Evolutionary conservation across 1,284 basidiomycete species (phyloP).

Genomic region (Lentinula novae-zelandiae): DNA sequence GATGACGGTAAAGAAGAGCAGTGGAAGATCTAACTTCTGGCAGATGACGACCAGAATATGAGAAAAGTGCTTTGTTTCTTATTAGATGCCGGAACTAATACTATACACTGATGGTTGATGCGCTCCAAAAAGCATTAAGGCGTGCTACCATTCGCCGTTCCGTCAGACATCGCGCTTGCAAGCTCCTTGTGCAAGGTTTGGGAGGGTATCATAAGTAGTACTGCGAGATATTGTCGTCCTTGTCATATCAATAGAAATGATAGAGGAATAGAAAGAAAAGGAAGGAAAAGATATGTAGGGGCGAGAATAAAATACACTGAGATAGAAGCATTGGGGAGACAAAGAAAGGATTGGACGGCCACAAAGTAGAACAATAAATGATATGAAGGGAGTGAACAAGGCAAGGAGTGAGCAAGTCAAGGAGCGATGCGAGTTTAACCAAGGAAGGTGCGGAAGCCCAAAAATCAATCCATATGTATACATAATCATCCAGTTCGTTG

Average conservation of each 20-base stretch:
- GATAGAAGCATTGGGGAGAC: conserved; percentile 14
- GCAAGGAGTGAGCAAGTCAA: neutral
- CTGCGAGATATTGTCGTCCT: conserved; percentile 41
- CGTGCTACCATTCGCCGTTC: neutral
- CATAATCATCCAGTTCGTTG: conserved; percentile 40
- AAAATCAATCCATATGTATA: neutral
- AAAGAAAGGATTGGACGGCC: neutral
- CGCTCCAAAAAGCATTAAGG: neutral
- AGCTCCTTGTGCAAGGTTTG: neutral
- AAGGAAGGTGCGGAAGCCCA: neutral
- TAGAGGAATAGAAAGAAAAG: conserved; percentile 16
- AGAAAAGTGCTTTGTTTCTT: too few species aligned
- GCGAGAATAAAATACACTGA: conserved; percentile 11
- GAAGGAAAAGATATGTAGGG: conserved; percentile 13
- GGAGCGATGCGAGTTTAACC: neutral
- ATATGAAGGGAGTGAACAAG: neutral
- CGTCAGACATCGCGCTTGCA: neutral
- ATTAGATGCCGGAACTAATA: too few species aligned
- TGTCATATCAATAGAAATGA: conserved; percentile 38
- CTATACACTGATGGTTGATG: too few species aligned
- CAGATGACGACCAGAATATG: too few species aligned
- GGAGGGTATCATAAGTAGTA: conserved; percentile 39
- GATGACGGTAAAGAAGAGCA: too few species aligned
- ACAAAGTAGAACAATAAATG: neutral
- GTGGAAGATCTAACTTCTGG: too few species aligned